Evolutionary conservation across 75 land plant species (phyloP).

Genomic region (Larix kaempferi): DNA sequence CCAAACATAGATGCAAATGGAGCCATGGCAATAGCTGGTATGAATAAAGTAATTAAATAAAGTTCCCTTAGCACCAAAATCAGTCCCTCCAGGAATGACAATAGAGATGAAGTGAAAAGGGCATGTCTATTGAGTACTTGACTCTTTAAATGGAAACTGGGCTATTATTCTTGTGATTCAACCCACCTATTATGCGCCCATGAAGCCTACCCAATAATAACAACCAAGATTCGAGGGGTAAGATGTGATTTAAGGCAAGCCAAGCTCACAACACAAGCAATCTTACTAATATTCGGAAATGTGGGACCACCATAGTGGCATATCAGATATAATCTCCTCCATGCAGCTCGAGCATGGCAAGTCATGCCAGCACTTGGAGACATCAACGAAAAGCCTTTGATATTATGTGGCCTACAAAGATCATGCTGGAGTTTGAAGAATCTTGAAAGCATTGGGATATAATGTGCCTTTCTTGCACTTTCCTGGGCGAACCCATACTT

Average conservation of each 20-base stretch:
- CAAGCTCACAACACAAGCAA: constrained; percentile 59
- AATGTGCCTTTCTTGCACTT: background rate
- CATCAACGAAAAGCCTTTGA: background rate
- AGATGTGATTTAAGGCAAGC: constrained; percentile 49
- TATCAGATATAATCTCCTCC: constrained; percentile 19
- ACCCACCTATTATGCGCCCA: constrained; percentile 32
- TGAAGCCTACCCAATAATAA: constrained; percentile 49
- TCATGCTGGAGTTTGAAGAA: background rate
- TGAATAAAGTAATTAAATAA: constrained; percentile 52
- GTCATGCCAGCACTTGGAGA: constrained; percentile 2
- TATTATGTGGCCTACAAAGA: constrained; percentile 1
- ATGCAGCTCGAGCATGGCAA: constrained; percentile 20
- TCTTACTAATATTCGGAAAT: constrained; percentile 13
- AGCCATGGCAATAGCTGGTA: constrained; percentile 59
- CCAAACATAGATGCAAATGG: constrained; percentile 63
- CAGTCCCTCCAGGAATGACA: constrained; percentile 41
- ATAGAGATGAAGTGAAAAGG: constrained; percentile 23
- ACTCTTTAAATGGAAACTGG: constrained; percentile 27
- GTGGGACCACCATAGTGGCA: constrained; percentile 9
- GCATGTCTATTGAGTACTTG: constrained; percentile 48
- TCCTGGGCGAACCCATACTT: background rate
- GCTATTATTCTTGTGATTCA: constrained; percentile 27
- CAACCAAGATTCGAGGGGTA: constrained; percentile 54
- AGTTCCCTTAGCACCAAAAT: constrained; percentile 44
- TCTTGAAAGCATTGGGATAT: background rate